Evolutionary conservation across 305 asterid species (phyloP).

Genomic region (Fraxinus platypoda): DNA sequence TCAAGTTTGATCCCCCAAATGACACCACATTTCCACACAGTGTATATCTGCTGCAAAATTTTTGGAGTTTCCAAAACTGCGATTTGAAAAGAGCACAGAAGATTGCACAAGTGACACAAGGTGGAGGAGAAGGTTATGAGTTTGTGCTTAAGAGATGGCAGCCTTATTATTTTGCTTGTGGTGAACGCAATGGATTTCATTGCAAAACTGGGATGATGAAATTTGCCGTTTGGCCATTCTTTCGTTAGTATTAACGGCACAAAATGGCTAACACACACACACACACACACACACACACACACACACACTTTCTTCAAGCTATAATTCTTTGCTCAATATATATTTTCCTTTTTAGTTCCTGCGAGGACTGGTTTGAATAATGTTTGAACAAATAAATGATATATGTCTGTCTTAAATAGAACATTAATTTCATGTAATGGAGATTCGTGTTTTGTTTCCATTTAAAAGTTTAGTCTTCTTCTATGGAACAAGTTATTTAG

Average conservation of each 20-base stretch:
- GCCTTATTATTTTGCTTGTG: conserved; percentile 67
- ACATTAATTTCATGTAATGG: neutral
- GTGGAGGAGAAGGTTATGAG: conserved; percentile 56
- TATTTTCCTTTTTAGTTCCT: neutral
- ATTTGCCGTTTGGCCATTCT: conserved; percentile 54
- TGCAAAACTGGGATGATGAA: conserved; percentile 67
- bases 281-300: neutral
- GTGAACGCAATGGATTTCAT: conserved; percentile 54
- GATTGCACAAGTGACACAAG: conserved; percentile 44
- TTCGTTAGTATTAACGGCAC: conserved; percentile 30
- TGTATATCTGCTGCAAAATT: conserved; percentile 49
- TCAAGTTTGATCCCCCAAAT: conserved; percentile 68
- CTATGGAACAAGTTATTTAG: neutral
- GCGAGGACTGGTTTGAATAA: neutral
- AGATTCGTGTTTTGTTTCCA: neutral
- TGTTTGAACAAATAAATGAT: neutral
- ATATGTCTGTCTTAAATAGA: neutral
- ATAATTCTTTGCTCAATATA: neutral
- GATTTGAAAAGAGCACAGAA: conserved; percentile 51
- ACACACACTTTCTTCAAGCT: neutral
- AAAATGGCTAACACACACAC: neutral
- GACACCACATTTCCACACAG: conserved; percentile 56
- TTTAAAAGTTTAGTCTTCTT: too few species aligned
- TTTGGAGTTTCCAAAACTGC: conserved; percentile 52
- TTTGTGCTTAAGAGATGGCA: conserved; percentile 56